Percentiles rank a stretch among this genome's conserved stretches.
These are phyloP conservation scores for Singerocomus inundabilis DNA, from an alignment of 1,284 basidiomycete genomes.

Conservation along the genomic window DNA sequence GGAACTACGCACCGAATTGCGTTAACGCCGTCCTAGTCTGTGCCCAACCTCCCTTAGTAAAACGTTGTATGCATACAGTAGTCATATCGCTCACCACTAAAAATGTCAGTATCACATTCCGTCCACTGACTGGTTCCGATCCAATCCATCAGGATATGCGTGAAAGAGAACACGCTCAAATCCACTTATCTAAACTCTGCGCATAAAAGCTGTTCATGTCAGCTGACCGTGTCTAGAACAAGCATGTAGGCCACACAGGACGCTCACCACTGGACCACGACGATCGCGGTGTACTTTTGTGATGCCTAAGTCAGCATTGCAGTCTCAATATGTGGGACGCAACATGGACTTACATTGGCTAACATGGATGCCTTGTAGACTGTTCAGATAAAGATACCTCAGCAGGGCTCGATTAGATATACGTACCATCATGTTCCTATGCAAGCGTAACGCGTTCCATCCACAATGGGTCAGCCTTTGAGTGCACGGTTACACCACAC, in stretches of 20 bases:
- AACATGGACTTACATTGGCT: constrained; percentile 4
- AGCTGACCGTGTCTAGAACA: neutral
- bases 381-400: neutral
- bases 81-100: constrained; percentile 5
- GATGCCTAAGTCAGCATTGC: neutral
- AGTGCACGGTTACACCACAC: neutral
- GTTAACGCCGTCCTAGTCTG: constrained; percentile 5
- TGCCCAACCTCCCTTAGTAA: neutral
- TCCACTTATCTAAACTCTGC: constrained; percentile 20
- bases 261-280: constrained; percentile 16
- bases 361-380: constrained; percentile 2
- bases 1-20: constrained; percentile 7
- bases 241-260: rapidly evolving
- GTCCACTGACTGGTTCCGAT: constrained; percentile 5
- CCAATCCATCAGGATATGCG: neutral
- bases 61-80: neutral
- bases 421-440: constrained; percentile 11
- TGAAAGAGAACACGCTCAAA: neutral
- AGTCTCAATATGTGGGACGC: too few species aligned
- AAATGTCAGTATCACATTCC: constrained; percentile 4
- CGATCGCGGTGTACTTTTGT: constrained; percentile 9
- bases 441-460: neutral
- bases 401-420: neutral
- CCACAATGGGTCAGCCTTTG: neutral
- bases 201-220: constrained; percentile 12